phyloP scores from a whole-genome alignment of 805 yeast genomes.

The Lachancea fermentati region DNA sequence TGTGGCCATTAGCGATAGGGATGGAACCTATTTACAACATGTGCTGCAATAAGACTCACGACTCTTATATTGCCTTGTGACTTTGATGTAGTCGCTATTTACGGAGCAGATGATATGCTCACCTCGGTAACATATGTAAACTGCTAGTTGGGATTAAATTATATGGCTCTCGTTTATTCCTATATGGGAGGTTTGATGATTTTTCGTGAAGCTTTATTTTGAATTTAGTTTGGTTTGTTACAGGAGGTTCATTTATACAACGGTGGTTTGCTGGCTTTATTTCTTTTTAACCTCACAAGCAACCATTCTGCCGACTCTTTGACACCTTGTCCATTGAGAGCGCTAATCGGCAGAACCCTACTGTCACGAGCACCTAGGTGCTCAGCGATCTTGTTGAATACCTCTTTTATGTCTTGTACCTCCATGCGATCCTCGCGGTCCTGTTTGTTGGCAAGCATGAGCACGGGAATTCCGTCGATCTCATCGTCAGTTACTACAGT shows the following conservation, averaged over 20 bases:
- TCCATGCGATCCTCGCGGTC: slow-evolving; percentile 68
- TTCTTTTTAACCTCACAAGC: slow-evolving; percentile 54
- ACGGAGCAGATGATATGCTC: too few species aligned
- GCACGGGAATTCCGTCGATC: slow-evolving; percentile 74
- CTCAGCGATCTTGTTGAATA: slow-evolving; percentile 77
- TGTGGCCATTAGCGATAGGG: not conserved
- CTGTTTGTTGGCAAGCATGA: slow-evolving; percentile 95
- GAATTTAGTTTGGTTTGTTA: too few species aligned
- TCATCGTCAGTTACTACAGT: slow-evolving; percentile 52
- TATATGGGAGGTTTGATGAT: too few species aligned
- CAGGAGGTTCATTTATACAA: slow-evolving; percentile 29
- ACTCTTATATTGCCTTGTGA: too few species aligned
- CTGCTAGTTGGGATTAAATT: too few species aligned
- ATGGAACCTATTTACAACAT: too few species aligned
- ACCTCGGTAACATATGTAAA: too few species aligned
- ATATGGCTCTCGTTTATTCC: too few species aligned
- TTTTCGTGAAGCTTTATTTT: too few species aligned
- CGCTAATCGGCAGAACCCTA: slow-evolving; percentile 84
- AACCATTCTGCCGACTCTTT: slow-evolving; percentile 89
- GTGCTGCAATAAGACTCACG: too few species aligned
- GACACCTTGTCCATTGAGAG: slow-evolving; percentile 72
- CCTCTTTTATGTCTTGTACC: slow-evolving; percentile 73
- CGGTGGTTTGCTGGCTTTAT: slow-evolving; percentile 37
- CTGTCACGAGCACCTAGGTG: slow-evolving; percentile 86
- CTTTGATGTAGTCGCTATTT: too few species aligned